Evolutionary conservation across 2,329 filamentous ascomycete genomes (phyloP).

Genomic region (Pyrenochaeta sp.): DNA sequence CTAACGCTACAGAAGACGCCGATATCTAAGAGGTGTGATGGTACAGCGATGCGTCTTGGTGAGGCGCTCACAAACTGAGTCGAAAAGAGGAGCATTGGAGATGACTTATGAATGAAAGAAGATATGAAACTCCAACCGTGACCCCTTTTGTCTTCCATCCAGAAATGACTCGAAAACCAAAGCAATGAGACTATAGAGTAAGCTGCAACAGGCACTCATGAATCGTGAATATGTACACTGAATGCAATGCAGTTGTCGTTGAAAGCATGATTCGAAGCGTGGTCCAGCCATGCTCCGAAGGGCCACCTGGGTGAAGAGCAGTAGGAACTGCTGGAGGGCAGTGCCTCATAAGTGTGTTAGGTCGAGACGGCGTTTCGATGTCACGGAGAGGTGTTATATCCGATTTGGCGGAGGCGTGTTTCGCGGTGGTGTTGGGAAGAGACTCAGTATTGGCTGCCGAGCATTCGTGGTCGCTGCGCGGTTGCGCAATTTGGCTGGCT

Average conservation of each 20-base stretch:
- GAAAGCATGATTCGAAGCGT: slow-evolving; percentile 13
- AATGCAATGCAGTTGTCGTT: slow-evolving; percentile 16
- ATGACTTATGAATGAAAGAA: background rate
- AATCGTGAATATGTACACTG: slow-evolving; percentile 29
- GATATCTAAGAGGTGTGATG: background rate
- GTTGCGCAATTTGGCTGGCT: slow-evolving; percentile 21
- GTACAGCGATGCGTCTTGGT: slow-evolving; percentile 5
- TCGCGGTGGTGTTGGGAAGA: slow-evolving; percentile 46
- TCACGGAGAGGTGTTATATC: slow-evolving; percentile 4
- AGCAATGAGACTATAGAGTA: slow-evolving; percentile 6
- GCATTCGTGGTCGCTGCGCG: slow-evolving; percentile 40
- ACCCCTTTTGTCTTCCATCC: slow-evolving; percentile 8
- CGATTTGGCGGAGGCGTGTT: slow-evolving; percentile 15
- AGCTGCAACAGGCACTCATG: slow-evolving; percentile 3
- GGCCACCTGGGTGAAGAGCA: slow-evolving; percentile 10
- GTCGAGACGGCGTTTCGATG: background rate
- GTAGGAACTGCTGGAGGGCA: background rate
- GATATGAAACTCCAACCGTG: slow-evolving; percentile 1
- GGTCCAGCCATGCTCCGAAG: slow-evolving; percentile 19
- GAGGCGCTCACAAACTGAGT: slow-evolving; percentile 6
- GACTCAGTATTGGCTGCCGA: slow-evolving; percentile 37
- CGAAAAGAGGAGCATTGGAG: slow-evolving; percentile 1
- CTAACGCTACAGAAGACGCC: background rate
- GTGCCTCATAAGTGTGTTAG: background rate
- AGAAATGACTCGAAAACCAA: background rate